Evolutionary conservation across 768 basidiomycete species (phyloP), one percentile per base, ranked within the genome.

Genomic region (Pleurotus citrinopileatus): DNA sequence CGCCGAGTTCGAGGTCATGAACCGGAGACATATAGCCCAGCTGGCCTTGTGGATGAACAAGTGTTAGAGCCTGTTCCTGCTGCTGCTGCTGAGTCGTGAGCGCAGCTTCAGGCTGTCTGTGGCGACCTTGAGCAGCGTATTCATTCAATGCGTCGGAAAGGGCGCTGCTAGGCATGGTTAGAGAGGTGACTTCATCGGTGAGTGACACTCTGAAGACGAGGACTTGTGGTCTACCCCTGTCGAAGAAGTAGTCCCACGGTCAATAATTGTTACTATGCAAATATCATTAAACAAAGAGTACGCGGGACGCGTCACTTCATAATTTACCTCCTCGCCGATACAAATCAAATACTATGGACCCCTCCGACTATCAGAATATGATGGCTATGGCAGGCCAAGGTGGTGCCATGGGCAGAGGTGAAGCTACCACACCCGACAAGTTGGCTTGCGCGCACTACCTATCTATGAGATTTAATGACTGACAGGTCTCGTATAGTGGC

Each of bases 91-190:
- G 29, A 44, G 68, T 28, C n/a, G 61, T 40, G 27, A 65, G 67
- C 9, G 59, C 57, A 8, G 58, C 45, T 2, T 43, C 17, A 0
- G 62, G 55, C 2, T 63, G 55, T 37, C 74, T 65, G 17, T 67
- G 59, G 57, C 78, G 70, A 15, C 71, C 61, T 50, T 80, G 79
- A 29, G 73, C 75, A 54, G 80, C 74, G 63, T 82, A 73, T 9
- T 87, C 87, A 66, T 90, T 91, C 61, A 91, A 83, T 4, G 89
- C 89, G 64, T 91, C 83, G 7, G 84, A 85, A 54, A 91, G 81
- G 67, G 90, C 87, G 72, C 87, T 90, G 56, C 82, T 77, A 60
- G 79, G 72, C 84, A 85, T 86, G 42, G 55, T 42, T 55, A 65
- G 59, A 37, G 53, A 48, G 32, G 10, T 38, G n/a, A 13, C 22